These are phyloP conservation scores for Camelina sativa DNA, from an alignment of 345 rosid species.

Conservation along the genomic window DNA sequence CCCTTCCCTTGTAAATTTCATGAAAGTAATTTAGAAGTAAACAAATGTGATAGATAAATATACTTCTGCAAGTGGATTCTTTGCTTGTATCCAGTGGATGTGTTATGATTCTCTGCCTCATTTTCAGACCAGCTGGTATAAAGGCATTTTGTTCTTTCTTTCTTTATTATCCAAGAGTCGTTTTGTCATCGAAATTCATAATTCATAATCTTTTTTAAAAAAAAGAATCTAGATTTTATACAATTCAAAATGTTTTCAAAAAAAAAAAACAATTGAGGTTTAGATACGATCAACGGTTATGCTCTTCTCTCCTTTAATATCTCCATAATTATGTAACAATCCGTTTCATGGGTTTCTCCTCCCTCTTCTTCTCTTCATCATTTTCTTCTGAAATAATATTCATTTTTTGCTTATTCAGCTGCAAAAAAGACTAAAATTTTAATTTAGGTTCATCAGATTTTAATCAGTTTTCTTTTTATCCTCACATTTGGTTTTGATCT, in stretches of 20 bases:
- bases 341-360: constrained; percentile 32
- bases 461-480: neutral
- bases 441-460: constrained; percentile 11
- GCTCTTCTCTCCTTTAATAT: constrained; percentile 43
- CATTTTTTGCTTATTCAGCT: constrained; percentile 23
- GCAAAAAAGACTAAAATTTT: neutral
- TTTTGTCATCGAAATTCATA: neutral
- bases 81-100: constrained; percentile 38
- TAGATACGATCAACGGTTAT: constrained; percentile 39
- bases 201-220: neutral
- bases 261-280: neutral
- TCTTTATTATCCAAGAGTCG: constrained; percentile 36
- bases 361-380: constrained; percentile 8
- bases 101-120: constrained; percentile 40
- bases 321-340: constrained; percentile 40
- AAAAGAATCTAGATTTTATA: neutral
- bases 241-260: neutral
- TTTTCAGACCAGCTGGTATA: constrained; percentile 43
- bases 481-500: constrained; percentile 19
- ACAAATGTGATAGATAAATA: neutral
- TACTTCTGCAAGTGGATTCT: constrained; percentile 27
- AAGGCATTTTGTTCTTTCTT: constrained; percentile 29
- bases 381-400: neutral
- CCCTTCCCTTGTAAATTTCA: neutral
- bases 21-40: neutral